Evolutionary conservation across 345 rosid species (phyloP).

Genomic region (Rhodomyrtus tomentosa): DNA sequence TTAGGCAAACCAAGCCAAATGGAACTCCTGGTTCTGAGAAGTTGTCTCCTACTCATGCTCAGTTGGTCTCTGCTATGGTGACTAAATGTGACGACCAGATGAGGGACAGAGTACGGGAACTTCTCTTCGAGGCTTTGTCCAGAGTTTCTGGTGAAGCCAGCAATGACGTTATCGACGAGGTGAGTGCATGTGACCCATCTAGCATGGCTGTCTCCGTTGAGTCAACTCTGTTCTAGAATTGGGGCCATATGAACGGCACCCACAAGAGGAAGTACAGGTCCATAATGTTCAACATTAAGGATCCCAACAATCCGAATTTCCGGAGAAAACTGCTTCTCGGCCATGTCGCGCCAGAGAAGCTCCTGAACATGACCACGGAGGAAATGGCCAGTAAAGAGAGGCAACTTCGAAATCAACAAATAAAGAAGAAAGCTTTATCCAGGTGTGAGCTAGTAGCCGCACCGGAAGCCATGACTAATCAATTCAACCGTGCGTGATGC

Average conservation of each 20-base stretch:
- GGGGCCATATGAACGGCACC: conserved; percentile 27
- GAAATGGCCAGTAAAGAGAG: conserved; percentile 46
- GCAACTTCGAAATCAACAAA: conserved; percentile 19
- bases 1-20: neutral
- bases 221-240: conserved; percentile 23
- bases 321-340: conserved; percentile 44
- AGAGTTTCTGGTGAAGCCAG: conserved; percentile 33
- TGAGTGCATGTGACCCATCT: conserved; percentile 25
- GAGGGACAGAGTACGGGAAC: conserved; percentile 32
- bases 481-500: conserved; percentile 33
- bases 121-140: conserved; percentile 27
- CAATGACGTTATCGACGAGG: conserved; percentile 10
- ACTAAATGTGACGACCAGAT: conserved; percentile 22
- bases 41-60: neutral
- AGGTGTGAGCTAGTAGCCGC: conserved; percentile 17
- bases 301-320: conserved; percentile 37
- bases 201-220: conserved; percentile 27
- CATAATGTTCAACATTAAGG: conserved; percentile 37
- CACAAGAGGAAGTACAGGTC: conserved; percentile 33
- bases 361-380: conserved; percentile 22
- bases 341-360: conserved; percentile 19
- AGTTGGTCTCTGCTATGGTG: conserved; percentile 7
- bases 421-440: conserved; percentile 26
- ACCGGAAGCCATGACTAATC: conserved; percentile 35
- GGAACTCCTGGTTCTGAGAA: neutral